A percentile compares a stretch with the other conserved stretches of the same genome.
phyloP scores from a whole-genome alignment of 2,329 filamentous ascomycete genomes.

The Colletotrichum tofieldiae region DNA sequence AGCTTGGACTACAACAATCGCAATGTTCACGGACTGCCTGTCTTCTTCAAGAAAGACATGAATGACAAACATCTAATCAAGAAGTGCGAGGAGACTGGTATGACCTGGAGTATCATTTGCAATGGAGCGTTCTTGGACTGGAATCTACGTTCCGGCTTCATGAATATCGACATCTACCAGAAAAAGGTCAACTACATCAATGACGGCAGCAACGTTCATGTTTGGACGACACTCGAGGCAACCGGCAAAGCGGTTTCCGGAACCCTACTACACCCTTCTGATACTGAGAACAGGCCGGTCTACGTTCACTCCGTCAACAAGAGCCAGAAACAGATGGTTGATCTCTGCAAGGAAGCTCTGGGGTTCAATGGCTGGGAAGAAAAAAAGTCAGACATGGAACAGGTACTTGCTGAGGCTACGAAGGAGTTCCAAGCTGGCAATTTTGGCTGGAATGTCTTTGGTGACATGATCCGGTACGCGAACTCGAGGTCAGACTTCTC shows the following conservation, averaged over 20 bases:
- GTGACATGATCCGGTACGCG: slow-evolving; percentile 43
- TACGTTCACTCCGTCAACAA: slow-evolving; percentile 45
- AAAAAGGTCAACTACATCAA: slow-evolving; percentile 45
- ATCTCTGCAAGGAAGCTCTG: slow-evolving; percentile 43
- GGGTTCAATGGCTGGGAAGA: slow-evolving; percentile 43
- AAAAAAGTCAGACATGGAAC: slow-evolving; percentile 36
- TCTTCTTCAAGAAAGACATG: slow-evolving; percentile 44
- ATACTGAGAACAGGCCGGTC: slow-evolving; percentile 48
- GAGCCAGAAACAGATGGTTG: slow-evolving; percentile 46
- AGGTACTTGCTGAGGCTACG: slow-evolving; percentile 39
- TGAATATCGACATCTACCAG: slow-evolving; percentile 46
- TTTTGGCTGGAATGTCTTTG: slow-evolving; percentile 37
- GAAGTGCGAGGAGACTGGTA: slow-evolving; percentile 19
- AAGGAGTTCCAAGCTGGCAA: slow-evolving; percentile 43
- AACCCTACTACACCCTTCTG: slow-evolving; percentile 46
- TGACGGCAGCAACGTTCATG: slow-evolving; percentile 46
- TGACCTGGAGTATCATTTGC: slow-evolving; percentile 50
- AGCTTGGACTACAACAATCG: slow-evolving; percentile 53
- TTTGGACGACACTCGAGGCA: slow-evolving; percentile 46
- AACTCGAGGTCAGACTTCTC: slow-evolving; percentile 41
- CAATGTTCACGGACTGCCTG: slow-evolving; percentile 40
- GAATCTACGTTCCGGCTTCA: slow-evolving; percentile 45
- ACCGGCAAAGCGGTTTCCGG: slow-evolving; percentile 48
- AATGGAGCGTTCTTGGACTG: slow-evolving; percentile 51
- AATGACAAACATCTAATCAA: slow-evolving; percentile 20